Evolutionary conservation across 805 yeast genomes (phyloP), one percentile per base, ranked within the genome.

Genomic region (Ogataea ganodermae): DNA sequence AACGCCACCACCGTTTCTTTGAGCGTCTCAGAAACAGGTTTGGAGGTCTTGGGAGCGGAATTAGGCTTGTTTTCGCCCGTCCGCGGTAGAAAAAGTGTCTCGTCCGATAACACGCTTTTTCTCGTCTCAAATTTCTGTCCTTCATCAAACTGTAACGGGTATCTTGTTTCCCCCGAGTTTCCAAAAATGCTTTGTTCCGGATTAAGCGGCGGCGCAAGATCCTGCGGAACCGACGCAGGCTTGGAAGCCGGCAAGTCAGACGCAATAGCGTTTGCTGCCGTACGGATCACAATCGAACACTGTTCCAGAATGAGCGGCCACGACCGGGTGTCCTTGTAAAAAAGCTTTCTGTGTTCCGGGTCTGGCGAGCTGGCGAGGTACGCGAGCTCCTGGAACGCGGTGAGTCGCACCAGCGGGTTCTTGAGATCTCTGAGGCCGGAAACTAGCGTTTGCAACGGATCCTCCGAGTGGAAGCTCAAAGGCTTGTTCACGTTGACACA

Each of bases 301-400:
- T 84, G 88, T 42, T 76, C 79, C 37, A 84, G 65, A 3, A 86
- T 73, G 4, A 78, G 70, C 0, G 78, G 70, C 91, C 91, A 85
- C 33, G 54, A 57, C 2, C 42, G 35, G 6, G 73, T 59, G 51
- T 68, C 72, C 51, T 73, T 73, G 60, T 81, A 86, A 22, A 86
- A 76, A 3, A 80, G 70, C 23, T 62, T 53, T 61, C 91, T 73
- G 44, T 77, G 68, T 42, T 76, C 73, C 3, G 66, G 53, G 50
- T 76, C 75, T 1, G 70, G 60, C 2, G 80, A 66, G 1, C 81
- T 76, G 6, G 90, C 70, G 39, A 86, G 70, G 56, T 77, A 83
- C 0, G 88, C 85, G 45, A 86, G 69, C 59, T 86, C 94, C 65
- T 86, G 92, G 66, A 80, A 85, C 2, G 92, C 90, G 1, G 89